Evolutionary conservation across 257 asterid genomes (phyloP), one percentile per base, ranked within the genome.

Genomic region (Paraleonurus japonicus): DNA sequence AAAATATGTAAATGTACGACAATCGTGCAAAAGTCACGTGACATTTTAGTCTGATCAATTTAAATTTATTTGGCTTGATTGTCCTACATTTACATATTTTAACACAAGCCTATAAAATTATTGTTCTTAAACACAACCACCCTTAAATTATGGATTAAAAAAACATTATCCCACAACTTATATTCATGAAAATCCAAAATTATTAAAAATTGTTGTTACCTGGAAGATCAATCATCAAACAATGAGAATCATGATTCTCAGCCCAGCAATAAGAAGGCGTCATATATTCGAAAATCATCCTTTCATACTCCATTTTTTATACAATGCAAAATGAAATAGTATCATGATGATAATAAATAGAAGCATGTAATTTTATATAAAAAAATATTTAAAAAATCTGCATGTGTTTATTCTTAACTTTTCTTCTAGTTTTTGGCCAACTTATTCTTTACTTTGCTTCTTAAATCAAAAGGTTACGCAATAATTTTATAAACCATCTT

Each of bases 201-300:
- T n/a, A n/a, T n/a, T n/a, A n/a, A n/a, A n/a, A n/a, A n/a, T n/a
- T n/a, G n/a, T n/a, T n/a, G 8, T 7, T 77, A 77, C 81, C 81
- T 32, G 81, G 81, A 59, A 77, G 65, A 65, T 72, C 51, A 51
- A 77, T 15, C 17, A 59, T 50, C 67, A 77, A 60, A 59, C 55
- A 35, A 28, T 72, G 81, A 55, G 61, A 54, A 77, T 71, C 67
- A 27, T 58, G 1, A 10, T 48, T 41, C 43, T 77, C 70, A 59
- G 61, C 67, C 81, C 81, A 77, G 67, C 55, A 30, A 1, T 71
- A 77, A 43, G 78, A 72, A 48, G 78, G 78, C 71, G 37, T 7
- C 5, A 77, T 19, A 35, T 50, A 37, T 59, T 77, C 81, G 26
- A 45, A 66, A 59, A 19, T 50, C 78, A 72, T 69, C 23, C 63